These are phyloP conservation scores for Ilyonectria robusta DNA, from an alignment of 2,329 filamentous ascomycete genomes.

Conservation along the genomic window DNA sequence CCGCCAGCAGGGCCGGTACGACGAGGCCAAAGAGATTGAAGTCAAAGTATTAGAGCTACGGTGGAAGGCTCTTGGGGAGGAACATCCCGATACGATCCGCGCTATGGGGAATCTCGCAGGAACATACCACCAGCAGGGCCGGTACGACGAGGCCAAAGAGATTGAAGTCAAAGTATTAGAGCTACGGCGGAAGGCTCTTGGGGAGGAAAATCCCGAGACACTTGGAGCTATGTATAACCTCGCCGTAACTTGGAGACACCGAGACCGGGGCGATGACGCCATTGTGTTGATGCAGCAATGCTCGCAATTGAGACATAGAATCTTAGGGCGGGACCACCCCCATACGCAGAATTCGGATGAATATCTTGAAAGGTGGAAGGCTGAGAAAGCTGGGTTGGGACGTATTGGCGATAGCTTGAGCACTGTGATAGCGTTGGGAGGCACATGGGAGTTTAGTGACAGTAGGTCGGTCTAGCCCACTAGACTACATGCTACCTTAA, in stretches of 20 bases:
- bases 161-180: background rate
- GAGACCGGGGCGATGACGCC: background rate
- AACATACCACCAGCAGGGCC: background rate
- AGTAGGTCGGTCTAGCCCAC: no score
- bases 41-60: background rate
- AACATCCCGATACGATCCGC: background rate
- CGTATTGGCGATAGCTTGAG: no score
- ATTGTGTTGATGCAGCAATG: background rate
- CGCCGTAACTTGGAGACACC: rapidly evolving
- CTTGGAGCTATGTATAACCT: background rate
- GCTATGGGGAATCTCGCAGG: background rate
- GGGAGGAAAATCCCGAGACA: background rate
- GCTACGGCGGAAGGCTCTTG: background rate
- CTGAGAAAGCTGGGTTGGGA: no score
- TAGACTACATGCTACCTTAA: no score
- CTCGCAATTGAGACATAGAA: background rate
- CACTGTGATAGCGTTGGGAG: no score
- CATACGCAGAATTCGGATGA: background rate
- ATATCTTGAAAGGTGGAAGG: background rate
- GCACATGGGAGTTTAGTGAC: no score
- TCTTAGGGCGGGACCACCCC: background rate
- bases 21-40: background rate
- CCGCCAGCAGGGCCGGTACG: background rate
- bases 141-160: background rate
- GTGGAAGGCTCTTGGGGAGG: background rate